Conservation (phyloP, 2,329 filamentous ascomycete genomes). For the Pezizomycotina sp. region DNA sequence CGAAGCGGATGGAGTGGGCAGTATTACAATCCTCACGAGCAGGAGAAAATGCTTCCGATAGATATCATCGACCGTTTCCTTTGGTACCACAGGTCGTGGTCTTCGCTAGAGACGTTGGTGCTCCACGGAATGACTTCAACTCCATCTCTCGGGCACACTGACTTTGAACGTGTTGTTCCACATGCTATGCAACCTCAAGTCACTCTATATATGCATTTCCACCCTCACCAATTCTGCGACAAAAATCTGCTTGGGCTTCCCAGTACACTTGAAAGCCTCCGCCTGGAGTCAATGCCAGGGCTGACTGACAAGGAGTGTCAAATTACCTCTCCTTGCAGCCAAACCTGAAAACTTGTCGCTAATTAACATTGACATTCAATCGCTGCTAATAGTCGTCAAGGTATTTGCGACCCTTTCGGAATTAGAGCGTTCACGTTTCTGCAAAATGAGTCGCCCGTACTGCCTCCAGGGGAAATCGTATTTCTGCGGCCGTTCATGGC, state of each 20-base stretch:
- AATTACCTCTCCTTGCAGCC: constrained; percentile 15
- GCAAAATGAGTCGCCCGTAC: constrained; percentile 13
- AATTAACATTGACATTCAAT: constrained; percentile 18
- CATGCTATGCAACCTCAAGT: constrained; percentile 9
- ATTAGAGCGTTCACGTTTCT: constrained; percentile 16
- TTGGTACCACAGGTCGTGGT: constrained; percentile 15
- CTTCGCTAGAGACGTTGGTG: constrained; percentile 13
- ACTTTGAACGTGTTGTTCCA: constrained; percentile 13
- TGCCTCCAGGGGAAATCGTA: constrained; percentile 13
- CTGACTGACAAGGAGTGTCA: constrained; percentile 12
- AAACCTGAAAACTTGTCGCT: constrained; percentile 14
- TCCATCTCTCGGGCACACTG: constrained; percentile 10
- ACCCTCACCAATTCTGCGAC: constrained; percentile 16
- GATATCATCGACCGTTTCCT: constrained; percentile 11
- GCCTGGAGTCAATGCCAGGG: constrained; percentile 15
- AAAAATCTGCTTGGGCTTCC: constrained; percentile 17
- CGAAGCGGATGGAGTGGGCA: constrained; percentile 15
- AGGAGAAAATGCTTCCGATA: constrained; percentile 8
- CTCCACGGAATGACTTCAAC: constrained; percentile 17
- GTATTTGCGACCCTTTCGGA: constrained; percentile 14
- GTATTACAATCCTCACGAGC: constrained; percentile 15
- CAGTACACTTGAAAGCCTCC: constrained; percentile 9
- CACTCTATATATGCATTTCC: constrained; percentile 16
- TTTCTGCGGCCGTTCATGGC: constrained; percentile 16
- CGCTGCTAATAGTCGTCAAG: constrained; percentile 17